phyloP scores from a whole-genome alignment of 345 rosid species.

The Euphorbia pulcherrima region DNA sequence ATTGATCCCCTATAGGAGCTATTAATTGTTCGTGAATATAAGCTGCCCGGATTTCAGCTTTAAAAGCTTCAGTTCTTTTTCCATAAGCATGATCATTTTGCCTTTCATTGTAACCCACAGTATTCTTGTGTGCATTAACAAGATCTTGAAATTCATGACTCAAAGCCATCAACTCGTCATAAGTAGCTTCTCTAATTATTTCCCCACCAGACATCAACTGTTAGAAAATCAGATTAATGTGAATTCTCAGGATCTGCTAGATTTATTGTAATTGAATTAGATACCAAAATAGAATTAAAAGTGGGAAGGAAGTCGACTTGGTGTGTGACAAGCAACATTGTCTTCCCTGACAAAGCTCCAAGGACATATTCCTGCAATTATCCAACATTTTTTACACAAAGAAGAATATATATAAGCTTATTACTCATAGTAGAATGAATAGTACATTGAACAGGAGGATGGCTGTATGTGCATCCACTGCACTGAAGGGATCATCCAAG shows the following conservation, averaged over 20 bases:
- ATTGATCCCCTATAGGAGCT: slow-evolving; percentile 31
- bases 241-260: neutral
- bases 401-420: neutral
- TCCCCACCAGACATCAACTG: slow-evolving; percentile 51
- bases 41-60: slow-evolving; percentile 31
- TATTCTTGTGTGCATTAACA: slow-evolving; percentile 41
- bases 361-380: slow-evolving; percentile 46
- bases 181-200: slow-evolving; percentile 35
- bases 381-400: neutral
- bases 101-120: slow-evolving; percentile 20
- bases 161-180: slow-evolving; percentile 36
- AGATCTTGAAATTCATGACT: slow-evolving; percentile 44
- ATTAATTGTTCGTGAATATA: slow-evolving; percentile 10
- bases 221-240: slow-evolving; percentile 9
- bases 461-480: slow-evolving; percentile 62
- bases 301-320: slow-evolving; percentile 58
- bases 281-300: slow-evolving; percentile 44
- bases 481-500: slow-evolving; percentile 61
- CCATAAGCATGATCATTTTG: neutral
- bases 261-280: neutral
- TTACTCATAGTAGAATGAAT: neutral
- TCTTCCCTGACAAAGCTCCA: slow-evolving; percentile 44
- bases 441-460: slow-evolving; percentile 40
- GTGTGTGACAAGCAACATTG: slow-evolving; percentile 51
- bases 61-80: slow-evolving; percentile 5